Evolutionary conservation across 2,329 filamentous ascomycete species (phyloP).

Genomic region (Stenocarpella maydis): DNA sequence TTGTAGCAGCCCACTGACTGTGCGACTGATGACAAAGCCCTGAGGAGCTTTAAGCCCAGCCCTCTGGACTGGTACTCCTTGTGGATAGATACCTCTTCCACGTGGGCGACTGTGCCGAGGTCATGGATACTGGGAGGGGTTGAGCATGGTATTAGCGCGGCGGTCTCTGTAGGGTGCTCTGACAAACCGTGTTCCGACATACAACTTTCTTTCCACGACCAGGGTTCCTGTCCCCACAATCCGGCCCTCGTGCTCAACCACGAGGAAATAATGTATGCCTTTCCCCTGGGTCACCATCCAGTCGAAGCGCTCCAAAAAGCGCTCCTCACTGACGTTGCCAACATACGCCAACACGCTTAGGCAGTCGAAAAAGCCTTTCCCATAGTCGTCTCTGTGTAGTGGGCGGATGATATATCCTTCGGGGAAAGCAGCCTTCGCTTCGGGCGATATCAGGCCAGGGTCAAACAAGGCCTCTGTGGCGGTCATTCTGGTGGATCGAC

Average conservation of each 20-base stretch:
- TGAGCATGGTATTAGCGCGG: neutral
- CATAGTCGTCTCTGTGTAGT: neutral
- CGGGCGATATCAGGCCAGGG: neutral
- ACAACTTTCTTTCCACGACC: conserved; percentile 9
- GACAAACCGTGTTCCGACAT: neutral
- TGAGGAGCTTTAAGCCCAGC: neutral
- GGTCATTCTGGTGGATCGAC: neutral
- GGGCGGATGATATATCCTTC: neutral
- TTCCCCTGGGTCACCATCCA: conserved; percentile 9
- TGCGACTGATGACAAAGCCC: neutral
- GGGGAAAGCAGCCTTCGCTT: neutral
- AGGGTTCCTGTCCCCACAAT: conserved; percentile 7
- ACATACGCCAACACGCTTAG: neutral
- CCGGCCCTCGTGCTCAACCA: neutral
- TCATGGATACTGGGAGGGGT: neutral
- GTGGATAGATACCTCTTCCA: conserved; percentile 2
- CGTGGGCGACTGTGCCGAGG: conserved; percentile 14
- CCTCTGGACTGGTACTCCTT: neutral
- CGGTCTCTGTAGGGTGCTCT: neutral
- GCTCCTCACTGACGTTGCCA: conserved; percentile 1
- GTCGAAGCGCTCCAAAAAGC: neutral
- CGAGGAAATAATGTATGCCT: neutral
- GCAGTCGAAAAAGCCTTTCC: neutral
- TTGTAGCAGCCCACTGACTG: conserved; percentile 3
- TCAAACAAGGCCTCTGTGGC: neutral